phyloP scores from a whole-genome alignment of 73 alveolate species.

The Symbiodinium natans region DNA sequence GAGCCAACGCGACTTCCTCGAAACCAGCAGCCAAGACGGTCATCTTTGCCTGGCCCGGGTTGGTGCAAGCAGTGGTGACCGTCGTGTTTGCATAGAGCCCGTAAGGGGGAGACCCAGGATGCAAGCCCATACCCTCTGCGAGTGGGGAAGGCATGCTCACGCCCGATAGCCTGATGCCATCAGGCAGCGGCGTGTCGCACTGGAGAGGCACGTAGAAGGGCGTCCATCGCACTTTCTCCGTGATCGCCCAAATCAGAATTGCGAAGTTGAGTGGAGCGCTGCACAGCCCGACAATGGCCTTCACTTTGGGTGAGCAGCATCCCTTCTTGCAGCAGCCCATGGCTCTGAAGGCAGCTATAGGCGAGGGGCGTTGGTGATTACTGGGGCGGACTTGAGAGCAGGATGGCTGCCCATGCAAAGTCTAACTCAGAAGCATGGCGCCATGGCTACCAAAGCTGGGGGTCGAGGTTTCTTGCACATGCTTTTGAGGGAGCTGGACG shows the following conservation, averaged over 20 bases:
- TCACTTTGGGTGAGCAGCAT: neutral
- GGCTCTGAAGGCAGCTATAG: neutral
- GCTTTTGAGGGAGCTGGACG: too few species aligned
- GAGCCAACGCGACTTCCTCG: neutral
- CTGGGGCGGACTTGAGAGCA: neutral
- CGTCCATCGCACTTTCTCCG: neutral
- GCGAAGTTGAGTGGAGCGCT: neutral
- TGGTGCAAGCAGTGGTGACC: neutral
- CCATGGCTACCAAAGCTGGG: too few species aligned
- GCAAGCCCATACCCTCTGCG: neutral
- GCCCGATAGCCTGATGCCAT: neutral
- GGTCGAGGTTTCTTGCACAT: too few species aligned
- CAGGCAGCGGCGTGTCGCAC: neutral
- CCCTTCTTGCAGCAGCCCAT: slow-evolving; percentile 8
- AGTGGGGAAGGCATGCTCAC: slow-evolving; percentile 1
- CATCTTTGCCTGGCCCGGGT: neutral
- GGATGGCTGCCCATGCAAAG: too few species aligned
- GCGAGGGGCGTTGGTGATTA: neutral
- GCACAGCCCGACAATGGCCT: neutral
- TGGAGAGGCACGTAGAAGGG: neutral
- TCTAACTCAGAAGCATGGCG: too few species aligned
- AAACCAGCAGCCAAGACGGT: neutral
- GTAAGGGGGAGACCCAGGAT: neutral
- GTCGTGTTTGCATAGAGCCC: neutral
- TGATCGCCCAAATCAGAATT: neutral